phyloP scores from a whole-genome alignment of 2,329 filamentous ascomycete species.

The Aquanectria penicillioides region DNA sequence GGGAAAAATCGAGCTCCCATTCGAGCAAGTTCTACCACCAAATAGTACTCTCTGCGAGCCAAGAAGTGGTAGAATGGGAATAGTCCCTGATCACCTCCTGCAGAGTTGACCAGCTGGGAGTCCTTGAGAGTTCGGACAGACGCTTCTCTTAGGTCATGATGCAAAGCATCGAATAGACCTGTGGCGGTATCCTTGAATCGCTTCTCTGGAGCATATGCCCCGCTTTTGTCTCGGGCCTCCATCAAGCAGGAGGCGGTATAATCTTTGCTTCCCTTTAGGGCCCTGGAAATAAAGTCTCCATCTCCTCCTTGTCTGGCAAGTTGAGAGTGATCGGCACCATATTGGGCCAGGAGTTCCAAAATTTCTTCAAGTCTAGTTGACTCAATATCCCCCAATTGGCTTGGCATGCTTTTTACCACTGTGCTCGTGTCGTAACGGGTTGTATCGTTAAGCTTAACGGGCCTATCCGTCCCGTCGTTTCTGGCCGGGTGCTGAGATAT shows the following conservation, averaged over 20 bases:
- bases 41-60: conserved; percentile 31
- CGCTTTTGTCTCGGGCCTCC: background rate
- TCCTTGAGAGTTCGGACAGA: background rate
- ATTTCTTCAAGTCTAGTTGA: conserved; percentile 35
- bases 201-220: too few relatives aligned
- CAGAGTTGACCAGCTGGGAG: background rate
- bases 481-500: conserved; percentile 13
- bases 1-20: conserved; percentile 27
- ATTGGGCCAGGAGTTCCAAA: conserved; percentile 32
- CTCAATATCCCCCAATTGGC: background rate
- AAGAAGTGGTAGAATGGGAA: conserved; percentile 18
- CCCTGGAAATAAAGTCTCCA: background rate
- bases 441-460: background rate
- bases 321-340: conserved; percentile 23
- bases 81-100: background rate
- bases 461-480: background rate
- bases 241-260: conserved; percentile 22
- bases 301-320: background rate
- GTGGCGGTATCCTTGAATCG: too few relatives aligned
- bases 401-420: background rate
- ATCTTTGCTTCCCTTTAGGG: background rate
- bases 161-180: background rate
- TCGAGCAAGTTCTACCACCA: conserved; percentile 30
- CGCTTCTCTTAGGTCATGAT: background rate
- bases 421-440: background rate